Conservation (phyloP, 805 yeast genomes). For the Kuraishia molischiana region DNA sequence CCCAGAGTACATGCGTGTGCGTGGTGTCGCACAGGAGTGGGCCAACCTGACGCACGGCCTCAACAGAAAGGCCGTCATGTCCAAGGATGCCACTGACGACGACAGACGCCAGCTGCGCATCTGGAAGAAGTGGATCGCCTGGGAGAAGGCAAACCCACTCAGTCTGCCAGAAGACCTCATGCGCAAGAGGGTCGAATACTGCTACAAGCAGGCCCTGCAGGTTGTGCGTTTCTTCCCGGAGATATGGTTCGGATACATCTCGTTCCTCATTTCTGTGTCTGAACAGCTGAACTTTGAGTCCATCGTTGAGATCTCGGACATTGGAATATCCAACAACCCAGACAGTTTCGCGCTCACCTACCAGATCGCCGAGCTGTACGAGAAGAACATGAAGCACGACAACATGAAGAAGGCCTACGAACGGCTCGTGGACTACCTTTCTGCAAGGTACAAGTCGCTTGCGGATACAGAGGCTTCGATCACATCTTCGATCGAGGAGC, state of each 20-base stretch:
- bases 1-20: slow-evolving; percentile 77
- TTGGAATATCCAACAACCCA: slow-evolving; percentile 59
- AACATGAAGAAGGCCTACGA: slow-evolving; percentile 42
- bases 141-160: slow-evolving; percentile 70
- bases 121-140: slow-evolving; percentile 71
- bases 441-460: slow-evolving; percentile 21
- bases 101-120: slow-evolving; percentile 32
- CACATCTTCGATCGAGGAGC: slow-evolving; percentile 14
- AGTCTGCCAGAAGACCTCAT: slow-evolving; percentile 41
- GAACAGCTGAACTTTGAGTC: slow-evolving; percentile 6
- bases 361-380: slow-evolving; percentile 61
- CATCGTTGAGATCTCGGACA: slow-evolving; percentile 34
- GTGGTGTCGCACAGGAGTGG: slow-evolving; percentile 70
- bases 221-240: slow-evolving; percentile 58
- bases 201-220: slow-evolving; percentile 62
- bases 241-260: slow-evolving; percentile 59
- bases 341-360: slow-evolving; percentile 56
- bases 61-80: slow-evolving; percentile 21
- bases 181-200: slow-evolving; percentile 53
- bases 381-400: slow-evolving; percentile 40
- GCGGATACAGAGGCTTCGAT: slow-evolving; percentile 7
- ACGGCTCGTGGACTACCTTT: slow-evolving; percentile 36
- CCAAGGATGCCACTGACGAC: slow-evolving; percentile 3
- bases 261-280: slow-evolving; percentile 9
- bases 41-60: slow-evolving; percentile 44